A percentile compares a stretch with the other conserved stretches of the same genome.
These are phyloP conservation scores for Nemophila menziesii DNA, from an alignment of 257 asterid genomes.

Conservation along the genomic window DNA sequence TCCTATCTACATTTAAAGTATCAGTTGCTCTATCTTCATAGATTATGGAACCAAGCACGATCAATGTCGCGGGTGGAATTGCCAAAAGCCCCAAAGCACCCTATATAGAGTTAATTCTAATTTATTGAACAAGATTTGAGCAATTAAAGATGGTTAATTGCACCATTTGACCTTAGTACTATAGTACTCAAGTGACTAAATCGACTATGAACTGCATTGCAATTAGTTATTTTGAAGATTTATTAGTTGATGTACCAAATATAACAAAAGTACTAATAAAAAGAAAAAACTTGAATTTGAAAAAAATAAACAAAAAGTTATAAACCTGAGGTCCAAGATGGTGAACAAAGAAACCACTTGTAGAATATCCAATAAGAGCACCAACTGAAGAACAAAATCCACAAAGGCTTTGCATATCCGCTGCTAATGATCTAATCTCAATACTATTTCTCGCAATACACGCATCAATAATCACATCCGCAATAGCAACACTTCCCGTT, in stretches of 20 bases:
- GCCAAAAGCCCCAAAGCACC: conserved; percentile 17
- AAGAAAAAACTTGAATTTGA: background rate
- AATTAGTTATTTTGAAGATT: too few relatives aligned
- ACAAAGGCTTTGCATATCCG: conserved; percentile 60
- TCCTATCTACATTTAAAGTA: conserved; percentile 8
- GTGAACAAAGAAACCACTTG: conserved; percentile 56
- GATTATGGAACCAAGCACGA: conserved; percentile 15
- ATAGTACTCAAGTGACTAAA: too few relatives aligned
- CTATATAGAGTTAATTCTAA: too few relatives aligned
- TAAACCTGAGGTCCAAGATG: conserved; percentile 55
- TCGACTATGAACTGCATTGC: too few relatives aligned
- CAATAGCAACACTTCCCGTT: conserved; percentile 44
- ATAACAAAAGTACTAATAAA: background rate
- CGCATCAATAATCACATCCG: conserved; percentile 61
- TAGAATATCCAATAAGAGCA: conserved; percentile 55
- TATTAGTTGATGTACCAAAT: background rate
- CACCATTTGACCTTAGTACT: too few relatives aligned
- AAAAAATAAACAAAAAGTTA: conserved; percentile 2
- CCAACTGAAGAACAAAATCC: conserved; percentile 45
- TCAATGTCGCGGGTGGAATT: conserved; percentile 12
- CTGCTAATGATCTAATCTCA: conserved; percentile 39
- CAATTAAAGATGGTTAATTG: too few relatives aligned
- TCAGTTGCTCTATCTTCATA: conserved; percentile 10
- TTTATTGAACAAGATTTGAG: too few relatives aligned
- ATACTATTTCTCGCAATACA: conserved; percentile 53